phyloP scores from a whole-genome alignment of 148 eudicot species.

The Fagopyrum homotropicum region DNA sequence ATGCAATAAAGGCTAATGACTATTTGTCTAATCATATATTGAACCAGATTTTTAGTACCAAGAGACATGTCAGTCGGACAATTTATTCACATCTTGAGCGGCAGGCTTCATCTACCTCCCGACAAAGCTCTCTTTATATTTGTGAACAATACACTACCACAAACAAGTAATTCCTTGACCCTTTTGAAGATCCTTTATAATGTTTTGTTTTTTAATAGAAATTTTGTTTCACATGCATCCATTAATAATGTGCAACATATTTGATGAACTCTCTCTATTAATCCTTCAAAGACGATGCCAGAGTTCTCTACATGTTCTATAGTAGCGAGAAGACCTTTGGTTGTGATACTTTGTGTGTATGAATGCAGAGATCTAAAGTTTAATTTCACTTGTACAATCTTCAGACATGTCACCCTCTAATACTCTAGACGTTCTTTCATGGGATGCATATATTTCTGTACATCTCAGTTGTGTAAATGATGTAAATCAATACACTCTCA shows the following conservation, averaged over 20 bases:
- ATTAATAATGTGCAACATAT: slow-evolving; percentile 37
- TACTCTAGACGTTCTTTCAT: background rate
- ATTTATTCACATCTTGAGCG: slow-evolving; percentile 67
- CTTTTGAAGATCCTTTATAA: background rate
- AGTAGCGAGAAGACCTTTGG: slow-evolving; percentile 97
- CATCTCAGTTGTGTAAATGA: background rate
- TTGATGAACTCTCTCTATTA: slow-evolving; percentile 70
- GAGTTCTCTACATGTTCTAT: slow-evolving; percentile 88
- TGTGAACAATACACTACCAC: slow-evolving; percentile 46
- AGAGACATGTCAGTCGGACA: slow-evolving; percentile 43
- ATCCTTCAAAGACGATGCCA: slow-evolving; percentile 87
- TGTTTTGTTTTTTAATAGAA: background rate
- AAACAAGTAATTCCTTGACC: background rate
- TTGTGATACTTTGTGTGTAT: slow-evolving; percentile 5
- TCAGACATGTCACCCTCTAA: background rate
- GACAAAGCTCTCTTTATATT: slow-evolving; percentile 90
- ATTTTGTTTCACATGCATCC: background rate
- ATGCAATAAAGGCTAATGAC: slow-evolving; percentile 20
- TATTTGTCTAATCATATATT: background rate
- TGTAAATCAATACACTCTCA: background rate
- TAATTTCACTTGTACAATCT: background rate
- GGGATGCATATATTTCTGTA: background rate
- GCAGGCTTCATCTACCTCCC: slow-evolving; percentile 73
- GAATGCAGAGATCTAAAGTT: background rate
- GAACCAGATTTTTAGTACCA: slow-evolving; percentile 4